A percentile compares a stretch with the other conserved stretches of the same genome.
Conservation (phyloP, 1,284 basidiomycete genomes). For the Peniophora sp. region DNA sequence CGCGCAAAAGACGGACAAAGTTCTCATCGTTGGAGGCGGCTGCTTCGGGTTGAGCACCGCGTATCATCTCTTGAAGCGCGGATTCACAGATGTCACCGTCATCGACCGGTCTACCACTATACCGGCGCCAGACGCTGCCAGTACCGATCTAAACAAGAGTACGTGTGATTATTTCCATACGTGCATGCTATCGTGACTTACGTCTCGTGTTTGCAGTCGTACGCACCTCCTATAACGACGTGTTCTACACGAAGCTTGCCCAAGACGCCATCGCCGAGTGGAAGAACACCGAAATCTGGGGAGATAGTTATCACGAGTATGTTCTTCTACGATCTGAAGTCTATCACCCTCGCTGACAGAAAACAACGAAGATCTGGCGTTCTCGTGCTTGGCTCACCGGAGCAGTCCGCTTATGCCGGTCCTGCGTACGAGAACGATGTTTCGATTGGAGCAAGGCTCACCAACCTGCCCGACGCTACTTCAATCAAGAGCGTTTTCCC, state of each 20-base stretch:
- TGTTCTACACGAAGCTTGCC: slow-evolving; percentile 64
- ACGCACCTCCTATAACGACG: slow-evolving; percentile 61
- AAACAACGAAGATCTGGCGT: slow-evolving; percentile 47
- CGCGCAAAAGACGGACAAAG: slow-evolving; percentile 16
- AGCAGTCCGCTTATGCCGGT: slow-evolving; percentile 32
- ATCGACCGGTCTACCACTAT: slow-evolving; percentile 59
- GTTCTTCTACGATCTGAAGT: slow-evolving; percentile 17
- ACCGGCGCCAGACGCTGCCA: slow-evolving; percentile 75
- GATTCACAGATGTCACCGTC: slow-evolving; percentile 63
- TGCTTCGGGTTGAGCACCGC: slow-evolving; percentile 84
- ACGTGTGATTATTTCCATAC: slow-evolving; percentile 14
- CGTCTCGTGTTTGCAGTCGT: slow-evolving; percentile 38
- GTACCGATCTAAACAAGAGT: slow-evolving; percentile 83
- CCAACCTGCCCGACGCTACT: slow-evolving; percentile 27
- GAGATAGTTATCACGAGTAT: slow-evolving; percentile 75
- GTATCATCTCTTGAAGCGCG: slow-evolving; percentile 62
- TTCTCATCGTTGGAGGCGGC: slow-evolving; percentile 80
- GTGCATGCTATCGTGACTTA: no score
- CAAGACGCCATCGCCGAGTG: slow-evolving; percentile 67
- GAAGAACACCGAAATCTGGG: slow-evolving; percentile 62
- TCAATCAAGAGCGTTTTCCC: slow-evolving; percentile 41
- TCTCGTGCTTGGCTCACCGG: slow-evolving; percentile 37
- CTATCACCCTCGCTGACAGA: not conserved
- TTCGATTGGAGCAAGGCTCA: slow-evolving; percentile 40
- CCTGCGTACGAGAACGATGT: slow-evolving; percentile 53